Percentiles rank a stretch among this genome's conserved stretches.
phyloP scores from a whole-genome alignment of 2,329 filamentous ascomycete genomes.

The Colletotrichum sp. region DNA sequence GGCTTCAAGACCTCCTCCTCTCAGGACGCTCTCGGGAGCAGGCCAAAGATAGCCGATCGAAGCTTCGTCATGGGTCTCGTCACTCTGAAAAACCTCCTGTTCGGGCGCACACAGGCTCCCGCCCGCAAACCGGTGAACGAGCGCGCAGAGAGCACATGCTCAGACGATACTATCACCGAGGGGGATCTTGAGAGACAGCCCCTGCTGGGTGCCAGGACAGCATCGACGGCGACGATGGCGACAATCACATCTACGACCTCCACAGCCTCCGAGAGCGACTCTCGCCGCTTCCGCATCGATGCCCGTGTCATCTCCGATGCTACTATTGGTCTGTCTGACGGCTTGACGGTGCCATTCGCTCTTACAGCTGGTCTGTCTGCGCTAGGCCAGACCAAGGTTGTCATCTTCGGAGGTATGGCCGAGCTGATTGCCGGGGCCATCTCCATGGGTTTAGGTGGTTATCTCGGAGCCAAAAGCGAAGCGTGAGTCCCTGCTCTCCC shows the following conservation, averaged over 20 bases:
- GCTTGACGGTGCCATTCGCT: constrained; percentile 80
- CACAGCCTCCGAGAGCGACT: constrained; percentile 1
- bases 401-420: constrained; percentile 75
- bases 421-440: constrained; percentile 79
- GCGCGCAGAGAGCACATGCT: constrained; percentile 16
- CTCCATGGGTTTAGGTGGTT: constrained; percentile 79
- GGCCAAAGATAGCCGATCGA: background rate
- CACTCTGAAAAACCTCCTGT: constrained; percentile 21
- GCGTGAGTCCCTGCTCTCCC: constrained; percentile 7
- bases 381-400: constrained; percentile 68
- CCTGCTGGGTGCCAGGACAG: constrained; percentile 10
- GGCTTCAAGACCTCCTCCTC: background rate
- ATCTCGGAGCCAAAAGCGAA: constrained; percentile 69
- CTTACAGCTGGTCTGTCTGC: constrained; percentile 75
- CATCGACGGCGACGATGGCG: constrained; percentile 1
- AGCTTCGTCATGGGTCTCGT: constrained; percentile 21
- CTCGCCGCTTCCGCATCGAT: constrained; percentile 20
- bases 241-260: constrained; percentile 1
- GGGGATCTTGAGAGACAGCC: constrained; percentile 23
- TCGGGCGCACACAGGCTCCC: constrained; percentile 11
- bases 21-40: background rate
- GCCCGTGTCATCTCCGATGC: constrained; percentile 26
- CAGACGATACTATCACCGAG: constrained; percentile 20
- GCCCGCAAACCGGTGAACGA: background rate
- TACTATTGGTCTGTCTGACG: constrained; percentile 75